These are phyloP conservation scores for Gastrodia elata DNA, from an alignment of 106 monocot species.

Conservation along the genomic window DNA sequence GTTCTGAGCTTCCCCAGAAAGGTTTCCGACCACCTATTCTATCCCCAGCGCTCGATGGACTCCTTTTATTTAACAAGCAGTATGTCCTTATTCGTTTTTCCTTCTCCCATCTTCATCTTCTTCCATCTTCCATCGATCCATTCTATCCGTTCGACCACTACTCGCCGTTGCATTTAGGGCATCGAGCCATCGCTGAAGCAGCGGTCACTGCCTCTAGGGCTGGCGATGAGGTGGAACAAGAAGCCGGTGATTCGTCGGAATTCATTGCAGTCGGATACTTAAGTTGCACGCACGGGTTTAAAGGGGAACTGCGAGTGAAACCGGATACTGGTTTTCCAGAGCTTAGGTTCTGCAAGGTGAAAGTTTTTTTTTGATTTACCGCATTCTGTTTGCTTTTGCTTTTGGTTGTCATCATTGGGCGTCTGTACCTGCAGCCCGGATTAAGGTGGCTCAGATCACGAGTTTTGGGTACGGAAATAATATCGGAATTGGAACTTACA, in stretches of 20 bases:
- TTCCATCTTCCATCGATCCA: too few relatives aligned
- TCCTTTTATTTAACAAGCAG: background rate
- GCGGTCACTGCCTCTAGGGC: background rate
- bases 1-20: background rate
- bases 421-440: slow-evolving; percentile 40
- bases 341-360: slow-evolving; percentile 40
- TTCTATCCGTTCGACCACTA: background rate
- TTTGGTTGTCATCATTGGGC: background rate
- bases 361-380: background rate
- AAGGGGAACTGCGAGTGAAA: slow-evolving; percentile 45
- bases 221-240: background rate
- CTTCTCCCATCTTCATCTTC: background rate
- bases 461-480: slow-evolving; percentile 35
- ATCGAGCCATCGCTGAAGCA: background rate
- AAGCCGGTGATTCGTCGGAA: background rate
- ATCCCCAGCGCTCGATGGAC: background rate
- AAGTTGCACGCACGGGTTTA: slow-evolving; percentile 37
- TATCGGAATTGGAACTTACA: slow-evolving; percentile 53
- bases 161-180: background rate
- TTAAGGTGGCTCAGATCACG: slow-evolving; percentile 77
- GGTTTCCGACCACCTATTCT: background rate
- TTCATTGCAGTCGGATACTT: slow-evolving; percentile 52
- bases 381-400: background rate
- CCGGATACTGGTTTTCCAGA: slow-evolving; percentile 52
- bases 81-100: background rate